Evolutionary conservation across 2,329 filamentous ascomycete species (phyloP), one percentile per base, ranked within the genome.

Genomic region (Fusarium secorum): DNA sequence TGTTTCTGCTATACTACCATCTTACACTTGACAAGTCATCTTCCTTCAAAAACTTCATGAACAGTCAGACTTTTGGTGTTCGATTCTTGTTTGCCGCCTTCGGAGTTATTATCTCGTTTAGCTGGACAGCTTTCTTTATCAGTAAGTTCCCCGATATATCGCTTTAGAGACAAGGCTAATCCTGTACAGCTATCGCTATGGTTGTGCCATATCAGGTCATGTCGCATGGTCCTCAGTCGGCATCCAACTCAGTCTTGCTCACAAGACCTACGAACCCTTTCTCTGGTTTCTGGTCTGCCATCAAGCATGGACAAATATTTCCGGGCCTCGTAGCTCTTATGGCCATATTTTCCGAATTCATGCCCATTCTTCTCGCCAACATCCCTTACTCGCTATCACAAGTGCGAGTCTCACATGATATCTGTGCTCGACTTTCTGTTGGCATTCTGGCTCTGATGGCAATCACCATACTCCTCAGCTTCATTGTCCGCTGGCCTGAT

Each of bases 321-420:
- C 78, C 85, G 2, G 78, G 81, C 28, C 58, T 80, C 17, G 80
- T 84, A 14, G 81, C 83, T 1, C 67, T 82, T 9, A 81, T 83
- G 49, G 79, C 83, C 7, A 80, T 86, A 26, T 76, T 86, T 5
- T 81, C 84, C 26, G 85, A 87, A 52, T 82, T 86, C 51, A 81
- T 87, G n/a, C 85, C 85, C 3, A 78, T 86, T 24, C 78, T 85
- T 4, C 79, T 87, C 5, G 80, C 83, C 70, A 86, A 86, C 65
- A 79, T 87, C 4, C 83, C 85, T 1, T 85, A 84, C 74, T 83
- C 80, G 56, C 78, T 82, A 4, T 80, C 81, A 0, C 82, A 84
- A 55, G 81, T 80, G 1, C 75, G 78, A 36, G 73, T 74, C 20
- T 80, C 83, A 0, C 82, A 84, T 51, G 77, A 77, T 1, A 75